These are phyloP conservation scores for Cryphonectria japonica DNA, from an alignment of 2,329 filamentous ascomycete species.

Conservation along the genomic window DNA sequence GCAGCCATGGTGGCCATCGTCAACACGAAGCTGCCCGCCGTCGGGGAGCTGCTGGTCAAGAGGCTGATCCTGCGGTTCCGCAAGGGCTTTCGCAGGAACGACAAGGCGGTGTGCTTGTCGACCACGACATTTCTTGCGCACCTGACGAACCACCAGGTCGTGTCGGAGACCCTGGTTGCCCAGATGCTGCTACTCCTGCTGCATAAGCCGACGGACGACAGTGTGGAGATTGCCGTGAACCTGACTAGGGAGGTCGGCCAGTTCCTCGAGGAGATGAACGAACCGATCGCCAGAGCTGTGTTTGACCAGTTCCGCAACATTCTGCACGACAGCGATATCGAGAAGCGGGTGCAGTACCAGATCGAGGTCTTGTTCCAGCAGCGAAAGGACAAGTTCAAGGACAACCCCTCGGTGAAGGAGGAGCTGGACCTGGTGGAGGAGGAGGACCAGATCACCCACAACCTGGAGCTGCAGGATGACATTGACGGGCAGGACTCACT, in stretches of 20 bases:
- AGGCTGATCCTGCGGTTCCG: constrained; percentile 89
- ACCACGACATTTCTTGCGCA: constrained; percentile 95
- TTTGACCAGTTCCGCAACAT: constrained; percentile 97
- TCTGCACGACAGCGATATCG: constrained; percentile 93
- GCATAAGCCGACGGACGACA: constrained; percentile 95
- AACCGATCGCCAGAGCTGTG: constrained; percentile 82
- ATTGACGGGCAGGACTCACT: constrained; percentile 83
- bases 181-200: constrained; percentile 91
- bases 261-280: constrained; percentile 94
- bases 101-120: constrained; percentile 93
- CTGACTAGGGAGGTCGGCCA: constrained; percentile 92
- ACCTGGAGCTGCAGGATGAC: constrained; percentile 78
- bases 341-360: constrained; percentile 99
- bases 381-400: constrained; percentile 94
- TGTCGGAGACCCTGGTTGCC: constrained; percentile 89
- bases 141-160: constrained; percentile 93
- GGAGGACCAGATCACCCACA: constrained; percentile 96
- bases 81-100: constrained; percentile 93
- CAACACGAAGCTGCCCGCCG: constrained; percentile 94
- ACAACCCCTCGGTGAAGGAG: constrained; percentile 87
- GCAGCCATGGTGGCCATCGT: constrained; percentile 95
- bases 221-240: constrained; percentile 94
- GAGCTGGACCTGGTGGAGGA: constrained; percentile 96
- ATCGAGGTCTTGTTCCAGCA: constrained; percentile 98
- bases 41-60: constrained; percentile 87